Evolutionary conservation across 768 basidiomycete genomes (phyloP).

Genomic region (Rhodotorula graminis): DNA sequence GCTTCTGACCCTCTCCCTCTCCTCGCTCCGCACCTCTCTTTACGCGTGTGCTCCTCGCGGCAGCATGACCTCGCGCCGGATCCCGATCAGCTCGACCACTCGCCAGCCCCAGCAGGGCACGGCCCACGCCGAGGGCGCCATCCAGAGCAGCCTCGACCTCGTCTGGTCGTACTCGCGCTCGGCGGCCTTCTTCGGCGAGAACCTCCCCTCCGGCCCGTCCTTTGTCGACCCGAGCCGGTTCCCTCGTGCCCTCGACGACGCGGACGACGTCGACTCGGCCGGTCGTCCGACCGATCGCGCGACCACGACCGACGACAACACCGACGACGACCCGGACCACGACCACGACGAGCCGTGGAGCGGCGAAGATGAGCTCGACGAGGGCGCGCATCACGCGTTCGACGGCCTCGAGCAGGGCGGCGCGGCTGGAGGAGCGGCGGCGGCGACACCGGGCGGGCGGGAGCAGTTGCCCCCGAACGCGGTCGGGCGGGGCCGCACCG

Average conservation of each 20-base stretch:
- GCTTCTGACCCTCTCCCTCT: background rate
- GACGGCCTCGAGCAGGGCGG: background rate
- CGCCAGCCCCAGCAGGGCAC: background rate
- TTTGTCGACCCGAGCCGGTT: constrained; percentile 29
- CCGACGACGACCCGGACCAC: background rate
- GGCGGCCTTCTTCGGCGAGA: constrained; percentile 39
- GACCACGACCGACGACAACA: constrained; percentile 7
- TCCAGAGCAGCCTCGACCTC: constrained; percentile 25
- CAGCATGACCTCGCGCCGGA: background rate
- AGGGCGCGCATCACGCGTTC: background rate
- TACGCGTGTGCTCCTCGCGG: background rate
- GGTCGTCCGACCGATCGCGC: background rate
- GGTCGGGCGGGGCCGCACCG: background rate
- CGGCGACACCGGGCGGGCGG: no score
- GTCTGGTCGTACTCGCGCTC: constrained; percentile 39
- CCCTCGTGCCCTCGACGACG: background rate
- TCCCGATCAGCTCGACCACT: background rate
- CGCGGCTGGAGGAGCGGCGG: background rate
- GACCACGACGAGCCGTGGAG: constrained; percentile 7
- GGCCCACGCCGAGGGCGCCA: no score
- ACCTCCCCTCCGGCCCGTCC: constrained; percentile 33
- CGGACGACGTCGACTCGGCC: background rate
- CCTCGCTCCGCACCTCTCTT: no score
- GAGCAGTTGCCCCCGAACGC: constrained; percentile 20
- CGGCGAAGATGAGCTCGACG: background rate